Base-by-base conservation (phyloP, 2,329 filamentous ascomycete genomes). In the Aureobasidium sp. region DNA sequence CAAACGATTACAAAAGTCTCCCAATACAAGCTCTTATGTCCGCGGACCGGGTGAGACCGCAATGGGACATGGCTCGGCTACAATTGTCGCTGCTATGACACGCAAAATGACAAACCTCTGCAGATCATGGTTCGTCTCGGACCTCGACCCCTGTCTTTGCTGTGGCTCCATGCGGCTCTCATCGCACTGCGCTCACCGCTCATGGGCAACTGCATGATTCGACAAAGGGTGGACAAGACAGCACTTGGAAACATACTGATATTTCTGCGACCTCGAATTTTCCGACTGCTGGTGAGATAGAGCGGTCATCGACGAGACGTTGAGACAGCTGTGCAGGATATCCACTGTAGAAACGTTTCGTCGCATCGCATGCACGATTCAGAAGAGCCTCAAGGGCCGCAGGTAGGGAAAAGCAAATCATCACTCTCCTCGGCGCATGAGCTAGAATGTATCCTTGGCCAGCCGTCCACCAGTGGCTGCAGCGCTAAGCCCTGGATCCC, bases 361-460 rank as follows among this genome's bases (percentile, higher is more conserved):
- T 32, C 44, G 48, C 41, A 29, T 49, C 44, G 44, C 34, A 59
- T 39, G 55, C 44, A 59, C 55, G 42, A 48, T 34, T 49, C 21
- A 59, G 41, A 48, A 34, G 55, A 59, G 55, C 55, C 55, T 59
- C 55, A 57, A 36, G 37, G 53, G 30, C 53, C 41, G 53, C 53
- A 47, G 30, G 27, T 21, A 60, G 41, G 57, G 32, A 60, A 60
- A 60, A 50, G 37, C 57, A 63, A 63, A 59, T 58, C 48, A 60
- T 21, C 39, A 21, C 9, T 47, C 49, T 48, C 30, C 41, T 63
- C 49, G 36, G 39, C 48, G 47, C 69, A 67, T 69, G 67, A 67
- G 65, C 66, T 64, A 67, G 54, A 60, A 16, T 47, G 32, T 47
- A 49, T 32, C 39, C 39, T 49, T 42, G 54, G 44, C 41, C 61